These are phyloP conservation scores for Planoprotostelium fungivorum DNA, from an alignment of 78 protist genomes.

Conservation along the genomic window DNA sequence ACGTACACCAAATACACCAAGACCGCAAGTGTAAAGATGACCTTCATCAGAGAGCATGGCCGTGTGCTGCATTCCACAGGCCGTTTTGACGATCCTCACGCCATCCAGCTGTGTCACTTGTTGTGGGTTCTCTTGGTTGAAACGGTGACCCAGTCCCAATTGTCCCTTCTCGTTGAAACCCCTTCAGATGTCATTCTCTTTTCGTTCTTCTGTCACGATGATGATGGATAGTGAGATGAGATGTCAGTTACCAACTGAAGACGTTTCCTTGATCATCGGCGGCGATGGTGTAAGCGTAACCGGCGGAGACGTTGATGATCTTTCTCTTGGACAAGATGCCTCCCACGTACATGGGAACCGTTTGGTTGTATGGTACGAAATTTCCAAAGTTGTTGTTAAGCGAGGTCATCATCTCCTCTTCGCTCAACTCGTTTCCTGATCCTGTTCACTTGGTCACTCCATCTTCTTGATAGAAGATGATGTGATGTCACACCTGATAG, in stretches of 20 bases:
- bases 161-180: conserved; percentile 69
- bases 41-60: conserved; percentile 36
- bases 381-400: conserved; percentile 23
- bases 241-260: conserved; percentile 58
- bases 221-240: too few relatives aligned
- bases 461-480: neutral
- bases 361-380: conserved; percentile 25
- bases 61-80: conserved; percentile 61
- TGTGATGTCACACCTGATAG: conserved; percentile 7
- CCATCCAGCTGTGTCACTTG: conserved; percentile 2
- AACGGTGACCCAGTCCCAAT: conserved; percentile 41
- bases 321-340: conserved; percentile 1
- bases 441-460: neutral
- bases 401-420: neutral
- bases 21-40: conserved; percentile 46
- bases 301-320: conserved; percentile 25
- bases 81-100: conserved; percentile 5
- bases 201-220: too few relatives aligned
- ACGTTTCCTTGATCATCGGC: conserved; percentile 20
- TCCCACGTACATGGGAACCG: conserved; percentile 11
- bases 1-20: conserved; percentile 56
- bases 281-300: conserved; percentile 48
- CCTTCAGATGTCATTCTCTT: too few relatives aligned
- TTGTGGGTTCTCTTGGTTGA: conserved; percentile 32
- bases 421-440: neutral